Conservation (phyloP, 148 eudicot species). For the Chenopodium album region DNA sequence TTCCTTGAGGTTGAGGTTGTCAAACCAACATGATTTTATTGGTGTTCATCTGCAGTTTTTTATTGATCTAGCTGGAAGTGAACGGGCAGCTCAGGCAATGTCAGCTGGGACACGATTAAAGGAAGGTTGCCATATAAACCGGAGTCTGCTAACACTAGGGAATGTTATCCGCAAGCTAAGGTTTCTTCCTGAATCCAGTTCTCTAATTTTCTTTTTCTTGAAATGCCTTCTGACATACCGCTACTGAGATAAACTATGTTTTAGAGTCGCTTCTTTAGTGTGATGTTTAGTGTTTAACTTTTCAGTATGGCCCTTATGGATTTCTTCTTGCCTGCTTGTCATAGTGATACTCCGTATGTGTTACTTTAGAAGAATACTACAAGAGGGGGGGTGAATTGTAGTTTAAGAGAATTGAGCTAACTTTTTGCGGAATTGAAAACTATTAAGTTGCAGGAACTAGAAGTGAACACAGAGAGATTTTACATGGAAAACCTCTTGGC, state of each 20-base stretch:
- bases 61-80: constrained; percentile 97
- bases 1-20: neutral
- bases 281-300: neutral
- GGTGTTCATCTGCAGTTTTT: constrained; percentile 61
- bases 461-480: no score
- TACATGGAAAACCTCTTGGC: no score
- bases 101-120: constrained; percentile 87
- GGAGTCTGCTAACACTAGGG: constrained; percentile 85
- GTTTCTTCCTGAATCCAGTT: constrained; percentile 32
- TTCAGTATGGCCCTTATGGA: no score
- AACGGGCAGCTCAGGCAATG: constrained; percentile 93
- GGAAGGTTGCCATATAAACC: constrained; percentile 95
- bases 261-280: neutral
- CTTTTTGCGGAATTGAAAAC: no score
- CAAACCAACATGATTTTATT: neutral
- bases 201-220: neutral
- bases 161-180: constrained; percentile 96
- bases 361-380: no score
- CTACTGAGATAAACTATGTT: constrained; percentile 1
- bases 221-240: neutral
- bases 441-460: no score
- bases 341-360: no score
- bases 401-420: no score
- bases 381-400: no score
- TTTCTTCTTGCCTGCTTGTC: no score